Evolutionary conservation across 1,139 yeast species (phyloP).

Genomic region (Hansenula sp.): DNA sequence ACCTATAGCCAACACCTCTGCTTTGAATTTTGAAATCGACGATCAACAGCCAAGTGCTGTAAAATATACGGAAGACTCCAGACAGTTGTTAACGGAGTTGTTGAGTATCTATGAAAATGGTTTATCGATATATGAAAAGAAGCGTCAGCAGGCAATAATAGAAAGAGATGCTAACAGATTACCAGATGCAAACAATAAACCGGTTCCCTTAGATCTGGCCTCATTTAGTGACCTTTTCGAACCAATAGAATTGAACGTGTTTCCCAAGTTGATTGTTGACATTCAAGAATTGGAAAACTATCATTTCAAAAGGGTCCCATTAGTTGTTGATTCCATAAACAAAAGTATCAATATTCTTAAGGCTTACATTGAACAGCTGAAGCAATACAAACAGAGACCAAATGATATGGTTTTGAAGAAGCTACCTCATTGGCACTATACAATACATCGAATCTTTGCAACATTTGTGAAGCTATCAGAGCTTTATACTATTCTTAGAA

Average conservation of each 20-base stretch:
- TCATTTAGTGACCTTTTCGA: slow-evolving; percentile 30
- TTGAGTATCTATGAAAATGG: slow-evolving; percentile 29
- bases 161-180: slow-evolving; percentile 32
- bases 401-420: slow-evolving; percentile 22
- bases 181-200: slow-evolving; percentile 25
- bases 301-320: slow-evolving; percentile 11
- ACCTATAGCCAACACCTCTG: slow-evolving; percentile 22
- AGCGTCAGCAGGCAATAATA: slow-evolving; percentile 37
- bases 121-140: slow-evolving; percentile 43
- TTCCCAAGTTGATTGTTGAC: slow-evolving; percentile 26
- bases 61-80: slow-evolving; percentile 4
- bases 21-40: slow-evolving; percentile 29
- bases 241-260: slow-evolving; percentile 29
- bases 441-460: slow-evolving; percentile 47
- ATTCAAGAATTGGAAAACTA: slow-evolving; percentile 1
- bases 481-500: slow-evolving; percentile 39
- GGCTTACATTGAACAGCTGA: slow-evolving; percentile 8
- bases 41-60: slow-evolving; percentile 12
- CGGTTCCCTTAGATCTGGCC: slow-evolving; percentile 24
- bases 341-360: slow-evolving; percentile 8
- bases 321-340: slow-evolving; percentile 14
- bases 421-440: slow-evolving; percentile 34
- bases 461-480: slow-evolving; percentile 44
- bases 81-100: slow-evolving; percentile 9
- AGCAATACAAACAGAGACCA: slow-evolving; percentile 10